Percentiles rank a stretch among this genome's conserved stretches.
Evolutionary conservation across 768 basidiomycete genomes (phyloP).

Genomic region (Macrolepiota dolichaula): DNA sequence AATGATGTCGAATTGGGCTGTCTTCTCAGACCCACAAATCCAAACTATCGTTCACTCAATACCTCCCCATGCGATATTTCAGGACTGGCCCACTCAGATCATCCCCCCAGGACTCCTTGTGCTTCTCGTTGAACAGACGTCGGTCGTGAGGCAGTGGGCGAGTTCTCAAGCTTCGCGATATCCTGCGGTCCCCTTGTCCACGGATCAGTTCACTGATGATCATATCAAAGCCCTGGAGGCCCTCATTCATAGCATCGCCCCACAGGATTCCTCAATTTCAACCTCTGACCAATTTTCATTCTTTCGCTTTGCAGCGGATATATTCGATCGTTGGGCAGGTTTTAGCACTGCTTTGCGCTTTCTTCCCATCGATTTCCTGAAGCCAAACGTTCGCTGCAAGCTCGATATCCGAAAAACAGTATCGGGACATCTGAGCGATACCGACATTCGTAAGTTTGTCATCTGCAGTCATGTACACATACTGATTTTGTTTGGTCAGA

Average conservation of each 20-base stretch:
- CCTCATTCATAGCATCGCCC: constrained; percentile 31
- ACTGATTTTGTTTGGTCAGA: constrained; percentile 34
- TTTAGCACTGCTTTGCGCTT: constrained; percentile 43
- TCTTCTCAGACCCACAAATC: constrained; percentile 52
- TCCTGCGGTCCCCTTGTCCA: constrained; percentile 42
- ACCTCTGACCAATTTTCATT: not conserved
- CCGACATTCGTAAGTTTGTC: constrained; percentile 50
- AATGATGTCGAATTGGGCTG: constrained; percentile 55
- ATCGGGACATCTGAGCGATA: constrained; percentile 57
- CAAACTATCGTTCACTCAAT: constrained; percentile 34
- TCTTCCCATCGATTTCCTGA: constrained; percentile 43
- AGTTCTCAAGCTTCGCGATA: constrained; percentile 33
- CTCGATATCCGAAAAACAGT: constrained; percentile 52
- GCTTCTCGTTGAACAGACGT: constrained; percentile 49
- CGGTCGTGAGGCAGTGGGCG: constrained; percentile 60
- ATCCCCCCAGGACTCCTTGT: constrained; percentile 61
- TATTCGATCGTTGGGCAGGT: constrained; percentile 50
- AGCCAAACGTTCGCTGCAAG: constrained; percentile 28
- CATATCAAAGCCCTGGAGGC: constrained; percentile 44
- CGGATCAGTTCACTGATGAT: constrained; percentile 41
- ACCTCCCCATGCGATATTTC: constrained; percentile 32
- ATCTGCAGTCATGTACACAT: constrained; percentile 10
- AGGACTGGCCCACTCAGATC: constrained; percentile 53
- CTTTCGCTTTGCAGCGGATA: constrained; percentile 31
- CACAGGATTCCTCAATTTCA: not conserved